Evolutionary conservation across 331 rosid genomes (phyloP), one percentile per base, ranked within the genome.

Genomic region (Quercus tomentella): DNA sequence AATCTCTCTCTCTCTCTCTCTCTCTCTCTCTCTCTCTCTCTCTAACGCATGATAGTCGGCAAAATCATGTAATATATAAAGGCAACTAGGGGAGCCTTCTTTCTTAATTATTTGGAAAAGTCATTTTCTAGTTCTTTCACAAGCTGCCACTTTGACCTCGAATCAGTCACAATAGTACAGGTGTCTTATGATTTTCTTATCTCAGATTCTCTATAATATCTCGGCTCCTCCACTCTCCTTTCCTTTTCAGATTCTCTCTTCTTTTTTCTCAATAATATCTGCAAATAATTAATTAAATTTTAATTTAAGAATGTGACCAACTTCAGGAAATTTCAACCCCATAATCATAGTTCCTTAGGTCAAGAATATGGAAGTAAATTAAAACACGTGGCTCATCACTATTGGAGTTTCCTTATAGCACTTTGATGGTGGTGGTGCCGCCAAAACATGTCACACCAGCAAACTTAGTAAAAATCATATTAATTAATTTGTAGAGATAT

Each of bases 241-340:
- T 49, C 5, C 17, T 49, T 49, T 49, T 58, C 12, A 41, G 45
- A 41, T 9, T 41, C 45, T 41, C 26, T 3, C 21, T n/a, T 58
- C 26, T 58, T 58, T 58, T 58, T n/a, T 58, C 12, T 31, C 72
- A 67, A 67, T 30, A 67, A 17, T 33, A 23, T 60, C 5, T 60
- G 16, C 12, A 67, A 67, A 65, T 31, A 20, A n/a, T 18, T 2
- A 5, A 30, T 35, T 33, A 5, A 57, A 75, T 54, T 45, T 22
- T 55, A 43, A 21, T 56, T 33, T 30, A 49, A 69, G 77, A 67
- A 65, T n/a, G 37, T 57, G 72, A 21, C 76, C 22, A 77, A 75
- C 67, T 80, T 86, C 85, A 84, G 81, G 45, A 70, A 77, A 75
- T 67, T 80, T 86, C 85, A 84, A 83, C 45, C 58, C 6, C 22